Base-by-base conservation (phyloP, 257 asterid genomes). In the Ballota nigra region DNA sequence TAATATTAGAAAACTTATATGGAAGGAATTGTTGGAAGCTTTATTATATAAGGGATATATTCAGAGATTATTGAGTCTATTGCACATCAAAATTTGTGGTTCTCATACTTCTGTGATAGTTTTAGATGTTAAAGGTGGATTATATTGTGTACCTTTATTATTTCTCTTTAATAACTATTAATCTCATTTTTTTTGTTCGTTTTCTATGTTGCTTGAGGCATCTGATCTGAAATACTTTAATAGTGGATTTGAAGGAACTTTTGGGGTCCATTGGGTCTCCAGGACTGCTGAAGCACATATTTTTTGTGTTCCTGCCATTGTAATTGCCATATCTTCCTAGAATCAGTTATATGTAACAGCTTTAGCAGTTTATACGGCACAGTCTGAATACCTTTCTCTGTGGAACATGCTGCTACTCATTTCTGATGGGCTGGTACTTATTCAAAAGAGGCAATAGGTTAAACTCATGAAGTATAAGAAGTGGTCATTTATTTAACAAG, bases 171-270 rank as follows among this genome's bases (percentile, higher is more conserved):
- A 4, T 62, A 61, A 49, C 29, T 29, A 28, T 66, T 80, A 64
- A 68, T 40, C 72, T 58, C 52, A 23, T n/a, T 16, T 63, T 72
- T 59, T 38, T 53, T 75, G 40, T 74, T 51, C 20, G 31, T 51
- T 11, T 53, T 38, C 59, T 41, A 31, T 69, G 58, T 64, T 73
- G 49, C 69, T 75, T 75, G 16, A 49, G 73, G 43, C 71, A 45
- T 62, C 68, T 56, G 63, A 45, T 62, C 68, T 56, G 63, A 34
- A 68, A 52, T 77, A 75, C 63, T 69, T 75, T 69, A 34, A 29
- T 66, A 26, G 76, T 57, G 43, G 68, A 80, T 73, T 53, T 75
- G 78, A 71, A 77, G 76, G 80, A 74, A 41, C 38, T 51, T 51
- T 38, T 65, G 76, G 60, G 64, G 73, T 70, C 43, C 29, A 36